A percentile compares a stretch with the other conserved stretches of the same genome.
Evolutionary conservation across 768 basidiomycete species (phyloP).

Genomic region (Boletus tylopilopsis): DNA sequence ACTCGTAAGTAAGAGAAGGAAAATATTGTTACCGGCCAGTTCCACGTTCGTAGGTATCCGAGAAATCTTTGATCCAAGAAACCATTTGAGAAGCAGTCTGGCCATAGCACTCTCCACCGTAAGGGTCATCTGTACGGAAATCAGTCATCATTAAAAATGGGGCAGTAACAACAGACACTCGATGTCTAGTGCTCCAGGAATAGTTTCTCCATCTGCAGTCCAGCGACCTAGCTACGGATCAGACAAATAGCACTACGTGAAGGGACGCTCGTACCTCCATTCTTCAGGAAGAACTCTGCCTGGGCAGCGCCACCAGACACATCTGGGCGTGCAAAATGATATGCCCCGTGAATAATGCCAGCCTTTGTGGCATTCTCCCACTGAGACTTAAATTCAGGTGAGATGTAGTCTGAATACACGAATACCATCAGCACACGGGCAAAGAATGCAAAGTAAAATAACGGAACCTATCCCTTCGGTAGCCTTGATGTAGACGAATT

Average conservation of each 20-base stretch:
- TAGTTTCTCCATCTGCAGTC: slow-evolving; percentile 40
- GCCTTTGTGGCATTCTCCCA: slow-evolving; percentile 54
- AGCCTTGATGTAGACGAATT: slow-evolving; percentile 64
- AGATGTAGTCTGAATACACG: slow-evolving; percentile 17
- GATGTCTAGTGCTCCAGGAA: too few relatives aligned
- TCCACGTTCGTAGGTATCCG: too few relatives aligned
- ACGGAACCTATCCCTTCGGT: slow-evolving; percentile 55
- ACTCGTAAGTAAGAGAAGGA: too few relatives aligned
- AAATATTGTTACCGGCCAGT: too few relatives aligned
- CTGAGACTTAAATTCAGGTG: slow-evolving; percentile 37
- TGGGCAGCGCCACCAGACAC: slow-evolving; percentile 51
- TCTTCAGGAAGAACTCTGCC: slow-evolving; percentile 52
- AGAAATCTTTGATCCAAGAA: too few relatives aligned
- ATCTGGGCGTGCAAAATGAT: slow-evolving; percentile 59
- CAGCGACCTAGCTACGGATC: slow-evolving; percentile 37
- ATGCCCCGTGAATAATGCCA: slow-evolving; percentile 54
- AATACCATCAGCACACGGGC: not conserved
- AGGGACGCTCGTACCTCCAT: slow-evolving; percentile 43
- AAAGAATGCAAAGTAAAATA: not conserved
- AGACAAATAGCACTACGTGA: not conserved
- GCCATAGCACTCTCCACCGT: too few relatives aligned
- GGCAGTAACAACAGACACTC: too few relatives aligned
- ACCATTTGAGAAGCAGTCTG: too few relatives aligned
- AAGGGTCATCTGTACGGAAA: too few relatives aligned
- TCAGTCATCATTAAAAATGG: too few relatives aligned